phyloP scores from a whole-genome alignment of 306 rosid genomes.

The Leucaena leucocephala region DNA sequence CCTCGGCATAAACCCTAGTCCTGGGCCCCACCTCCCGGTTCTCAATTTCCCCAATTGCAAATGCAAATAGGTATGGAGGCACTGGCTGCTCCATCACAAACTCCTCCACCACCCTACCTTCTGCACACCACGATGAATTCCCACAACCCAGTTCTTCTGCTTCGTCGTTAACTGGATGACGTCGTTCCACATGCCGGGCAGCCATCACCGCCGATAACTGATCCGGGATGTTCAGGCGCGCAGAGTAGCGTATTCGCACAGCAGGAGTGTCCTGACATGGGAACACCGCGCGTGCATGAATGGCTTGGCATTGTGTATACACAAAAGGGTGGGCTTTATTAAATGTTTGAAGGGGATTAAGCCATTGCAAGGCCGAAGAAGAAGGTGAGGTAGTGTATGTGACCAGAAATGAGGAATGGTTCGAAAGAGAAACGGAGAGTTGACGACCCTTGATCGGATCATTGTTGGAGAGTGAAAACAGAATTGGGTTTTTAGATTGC shows the following conservation, averaged over 20 bases:
- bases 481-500: constrained; percentile 42
- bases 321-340: constrained; percentile 71
- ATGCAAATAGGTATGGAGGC: constrained; percentile 88
- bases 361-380: constrained; percentile 93
- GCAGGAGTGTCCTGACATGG: constrained; percentile 99
- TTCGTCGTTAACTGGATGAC: constrained; percentile 48
- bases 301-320: constrained; percentile 91
- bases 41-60: constrained; percentile 79
- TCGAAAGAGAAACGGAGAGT: constrained; percentile 58
- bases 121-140: constrained; percentile 52
- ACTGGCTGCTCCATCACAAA: constrained; percentile 85
- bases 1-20: constrained; percentile 82
- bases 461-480: constrained; percentile 51
- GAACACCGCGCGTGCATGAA: constrained; percentile 83
- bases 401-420: constrained; percentile 57
- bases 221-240: constrained; percentile 59
- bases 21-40: constrained; percentile 83
- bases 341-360: constrained; percentile 75
- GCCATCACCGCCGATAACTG: constrained; percentile 80
- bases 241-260: constrained; percentile 62
- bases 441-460: constrained; percentile 69
- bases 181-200: constrained; percentile 57
- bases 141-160: constrained; percentile 43
- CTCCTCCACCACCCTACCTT: constrained; percentile 83
- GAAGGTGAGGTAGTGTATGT: constrained; percentile 66